A percentile compares a stretch with the other conserved stretches of the same genome.
Evolutionary conservation across 345 rosid genomes (phyloP).

Genomic region (Arabidopsis suecica): DNA sequence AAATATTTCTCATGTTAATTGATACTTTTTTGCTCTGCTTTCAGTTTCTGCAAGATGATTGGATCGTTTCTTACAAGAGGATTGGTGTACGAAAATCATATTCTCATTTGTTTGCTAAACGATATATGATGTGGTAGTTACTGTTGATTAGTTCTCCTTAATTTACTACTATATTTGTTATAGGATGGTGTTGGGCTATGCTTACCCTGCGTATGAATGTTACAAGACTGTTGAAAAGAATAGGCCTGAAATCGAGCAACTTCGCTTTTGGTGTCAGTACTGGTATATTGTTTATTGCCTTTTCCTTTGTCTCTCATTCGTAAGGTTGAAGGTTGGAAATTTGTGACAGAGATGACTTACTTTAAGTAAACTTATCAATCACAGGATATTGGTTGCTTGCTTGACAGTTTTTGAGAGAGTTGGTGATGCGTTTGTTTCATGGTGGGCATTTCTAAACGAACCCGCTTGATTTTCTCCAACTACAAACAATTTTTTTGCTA

Average conservation of each 20-base stretch:
- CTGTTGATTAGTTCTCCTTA: slow-evolving; percentile 4
- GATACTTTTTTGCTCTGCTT: neutral
- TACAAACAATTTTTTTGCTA: neutral
- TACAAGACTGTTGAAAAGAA: slow-evolving; percentile 69
- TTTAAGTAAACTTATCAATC: neutral
- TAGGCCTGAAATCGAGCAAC: slow-evolving; percentile 55
- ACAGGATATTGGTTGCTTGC: slow-evolving; percentile 80
- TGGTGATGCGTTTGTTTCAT: slow-evolving; percentile 72
- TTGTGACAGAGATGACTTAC: neutral
- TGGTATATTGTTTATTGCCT: slow-evolving; percentile 52
- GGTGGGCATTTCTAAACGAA: slow-evolving; percentile 48
- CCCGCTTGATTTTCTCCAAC: neutral
- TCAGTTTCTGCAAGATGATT: slow-evolving; percentile 50
- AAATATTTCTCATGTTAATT: neutral
- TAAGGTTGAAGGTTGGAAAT: neutral
- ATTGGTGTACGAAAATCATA: slow-evolving; percentile 54
- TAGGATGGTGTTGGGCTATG: slow-evolving; percentile 78
- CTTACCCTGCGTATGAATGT: slow-evolving; percentile 83
- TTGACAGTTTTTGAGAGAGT: slow-evolving; percentile 72
- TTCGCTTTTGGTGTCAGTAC: slow-evolving; percentile 85
- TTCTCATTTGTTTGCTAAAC: slow-evolving; percentile 11
- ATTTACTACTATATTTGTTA: neutral
- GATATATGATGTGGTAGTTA: neutral
- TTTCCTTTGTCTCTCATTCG: neutral
- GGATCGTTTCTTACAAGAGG: slow-evolving; percentile 72